These are phyloP conservation scores for Tetrahymena borealis DNA, from an alignment of 73 alveolate genomes.

Conservation along the genomic window DNA sequence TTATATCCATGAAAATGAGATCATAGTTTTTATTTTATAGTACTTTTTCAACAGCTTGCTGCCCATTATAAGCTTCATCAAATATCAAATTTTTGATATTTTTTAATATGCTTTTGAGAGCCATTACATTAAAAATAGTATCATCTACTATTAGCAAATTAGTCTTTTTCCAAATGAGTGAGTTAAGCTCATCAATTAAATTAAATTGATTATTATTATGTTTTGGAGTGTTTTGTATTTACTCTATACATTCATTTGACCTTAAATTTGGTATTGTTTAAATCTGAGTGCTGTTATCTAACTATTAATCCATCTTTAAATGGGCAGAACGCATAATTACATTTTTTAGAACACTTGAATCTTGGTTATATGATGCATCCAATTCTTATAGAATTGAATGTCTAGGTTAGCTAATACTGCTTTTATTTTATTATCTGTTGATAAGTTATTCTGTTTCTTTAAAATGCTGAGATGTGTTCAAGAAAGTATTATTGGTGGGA, in stretches of 20 bases:
- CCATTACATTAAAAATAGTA: neutral
- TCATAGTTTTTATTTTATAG: neutral
- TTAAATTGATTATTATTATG: neutral
- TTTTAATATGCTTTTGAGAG: neutral
- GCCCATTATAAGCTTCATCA: slow-evolving; percentile 10
- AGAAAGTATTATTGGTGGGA: too few species aligned
- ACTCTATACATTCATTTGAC: too few species aligned
- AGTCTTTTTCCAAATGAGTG: neutral
- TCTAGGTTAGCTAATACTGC: neutral
- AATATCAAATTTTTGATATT: neutral
- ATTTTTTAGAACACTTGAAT: neutral
- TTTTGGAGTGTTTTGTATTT: neutral
- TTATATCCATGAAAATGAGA: slow-evolving; percentile 1
- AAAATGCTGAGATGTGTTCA: too few species aligned
- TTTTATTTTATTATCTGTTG: too few species aligned
- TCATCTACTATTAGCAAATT: neutral
- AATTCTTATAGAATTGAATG: neutral
- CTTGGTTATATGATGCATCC: neutral
- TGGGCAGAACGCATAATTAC: neutral
- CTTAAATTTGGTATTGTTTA: too few species aligned
- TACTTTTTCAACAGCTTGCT: neutral
- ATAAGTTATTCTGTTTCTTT: too few species aligned
- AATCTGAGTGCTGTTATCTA: neutral
- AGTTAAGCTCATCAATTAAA: neutral
- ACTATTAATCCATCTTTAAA: neutral